A percentile compares a stretch with the other conserved stretches of the same genome.
phyloP scores from a whole-genome alignment of 2,329 filamentous ascomycete genomes.

The Trichoderma pleuroti region DNA sequence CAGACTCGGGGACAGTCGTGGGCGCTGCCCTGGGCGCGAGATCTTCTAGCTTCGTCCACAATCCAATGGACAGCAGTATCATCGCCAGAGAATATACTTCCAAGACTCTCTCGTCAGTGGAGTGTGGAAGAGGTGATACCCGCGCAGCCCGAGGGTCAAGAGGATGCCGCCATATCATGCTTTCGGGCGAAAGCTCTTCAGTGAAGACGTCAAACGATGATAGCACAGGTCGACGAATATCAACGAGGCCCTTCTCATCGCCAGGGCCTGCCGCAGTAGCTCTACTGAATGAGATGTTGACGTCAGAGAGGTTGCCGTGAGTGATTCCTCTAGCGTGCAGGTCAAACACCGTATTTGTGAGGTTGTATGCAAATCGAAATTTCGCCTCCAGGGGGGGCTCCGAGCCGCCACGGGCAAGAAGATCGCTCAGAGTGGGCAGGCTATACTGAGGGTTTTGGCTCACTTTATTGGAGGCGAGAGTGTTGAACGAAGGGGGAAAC shows the following conservation, averaged over 20 bases:
- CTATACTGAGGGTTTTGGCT: constrained; percentile 50
- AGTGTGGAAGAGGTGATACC: constrained; percentile 46
- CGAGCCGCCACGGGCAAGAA: constrained; percentile 49
- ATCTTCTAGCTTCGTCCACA: constrained; percentile 66
- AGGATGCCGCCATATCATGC: constrained; percentile 54
- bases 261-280: constrained; percentile 41
- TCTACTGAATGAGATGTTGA: constrained; percentile 64
- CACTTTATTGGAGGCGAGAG: constrained; percentile 51
- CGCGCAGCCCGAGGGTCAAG: constrained; percentile 54
- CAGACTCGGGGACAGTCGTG: constrained; percentile 56
- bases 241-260: constrained; percentile 46
- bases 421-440: constrained; percentile 51
- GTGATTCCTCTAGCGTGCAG: constrained; percentile 66
- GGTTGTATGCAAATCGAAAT: constrained; percentile 69
- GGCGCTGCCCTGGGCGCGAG: constrained; percentile 42
- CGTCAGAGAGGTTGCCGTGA: constrained; percentile 67
- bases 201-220: constrained; percentile 72
- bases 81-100: constrained; percentile 73
- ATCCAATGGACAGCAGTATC: constrained; percentile 68
- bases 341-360: constrained; percentile 69
- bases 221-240: constrained; percentile 65
- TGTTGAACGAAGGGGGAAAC: constrained; percentile 62
- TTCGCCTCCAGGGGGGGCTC: constrained; percentile 71
- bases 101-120: constrained; percentile 54
- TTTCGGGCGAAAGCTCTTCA: constrained; percentile 25